These are phyloP conservation scores for Urochloa ruziziensis DNA, from an alignment of 176 grass and related monocot species.

Conservation along the genomic window DNA sequence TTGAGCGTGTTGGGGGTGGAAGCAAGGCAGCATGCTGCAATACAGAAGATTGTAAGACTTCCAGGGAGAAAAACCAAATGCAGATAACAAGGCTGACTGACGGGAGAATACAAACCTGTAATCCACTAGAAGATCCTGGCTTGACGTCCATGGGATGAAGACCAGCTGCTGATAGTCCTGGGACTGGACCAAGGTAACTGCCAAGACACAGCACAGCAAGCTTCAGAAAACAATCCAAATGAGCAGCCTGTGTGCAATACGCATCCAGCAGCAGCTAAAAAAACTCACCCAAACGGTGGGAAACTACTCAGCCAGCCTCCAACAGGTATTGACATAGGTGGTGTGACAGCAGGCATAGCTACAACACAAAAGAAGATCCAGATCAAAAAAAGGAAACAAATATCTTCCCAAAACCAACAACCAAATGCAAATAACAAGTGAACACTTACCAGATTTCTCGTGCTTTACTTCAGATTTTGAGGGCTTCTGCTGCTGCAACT, in stretches of 20 bases:
- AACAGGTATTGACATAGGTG: constrained; percentile 72
- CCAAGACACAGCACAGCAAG: constrained; percentile 13
- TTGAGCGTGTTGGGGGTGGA: constrained; percentile 47
- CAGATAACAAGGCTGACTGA: not conserved
- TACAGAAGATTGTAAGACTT: not conserved
- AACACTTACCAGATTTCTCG: constrained; percentile 70
- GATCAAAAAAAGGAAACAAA: not conserved
- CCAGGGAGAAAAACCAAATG: not conserved
- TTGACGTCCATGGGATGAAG: constrained; percentile 67
- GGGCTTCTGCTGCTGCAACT: constrained; percentile 43
- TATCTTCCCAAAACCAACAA: not conserved
- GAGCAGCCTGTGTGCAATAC: not conserved
- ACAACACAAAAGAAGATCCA: constrained; percentile 6
- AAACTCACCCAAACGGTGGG: constrained; percentile 75
- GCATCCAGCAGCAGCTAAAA: not conserved
- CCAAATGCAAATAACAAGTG: constrained; percentile 11
- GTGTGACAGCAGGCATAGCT: constrained; percentile 54
- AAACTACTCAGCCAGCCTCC: constrained; percentile 74
- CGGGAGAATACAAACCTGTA: constrained; percentile 53
- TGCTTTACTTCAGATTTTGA: constrained; percentile 69
- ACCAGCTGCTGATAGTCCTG: constrained; percentile 59
- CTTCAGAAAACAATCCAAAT: constrained; percentile 28
- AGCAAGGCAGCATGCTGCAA: constrained; percentile 66
- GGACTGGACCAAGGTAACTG: constrained; percentile 85
- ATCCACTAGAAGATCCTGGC: constrained; percentile 51